These are phyloP conservation scores for Platanthera zijinensis DNA, from an alignment of 106 monocot genomes.

Conservation along the genomic window DNA sequence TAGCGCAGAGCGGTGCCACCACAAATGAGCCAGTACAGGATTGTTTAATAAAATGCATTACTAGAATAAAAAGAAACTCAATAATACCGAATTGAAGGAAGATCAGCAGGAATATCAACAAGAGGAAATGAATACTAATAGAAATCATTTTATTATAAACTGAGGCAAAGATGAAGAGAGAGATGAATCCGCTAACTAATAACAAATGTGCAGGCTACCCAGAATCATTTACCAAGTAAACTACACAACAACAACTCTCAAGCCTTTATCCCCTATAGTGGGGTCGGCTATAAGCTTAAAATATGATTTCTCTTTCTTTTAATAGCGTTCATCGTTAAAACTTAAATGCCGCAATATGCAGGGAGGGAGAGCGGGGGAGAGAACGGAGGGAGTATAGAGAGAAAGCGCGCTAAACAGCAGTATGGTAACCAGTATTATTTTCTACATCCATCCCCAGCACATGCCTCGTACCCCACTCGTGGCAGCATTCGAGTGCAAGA, in stretches of 20 bases:
- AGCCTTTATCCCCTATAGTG: no score
- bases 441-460: constrained; percentile 20
- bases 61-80: neutral
- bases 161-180: neutral
- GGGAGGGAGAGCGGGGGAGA: neutral
- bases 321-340: neutral
- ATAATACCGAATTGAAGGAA: neutral
- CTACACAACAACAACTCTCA: no score
- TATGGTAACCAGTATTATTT: constrained; percentile 43
- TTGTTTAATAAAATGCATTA: neutral
- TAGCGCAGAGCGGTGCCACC: no score
- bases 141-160: neutral
- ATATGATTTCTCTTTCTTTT: neutral
- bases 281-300: neutral
- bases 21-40: neutral
- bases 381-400: no score
- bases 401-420: constrained; percentile 29
- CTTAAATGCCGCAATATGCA: neutral
- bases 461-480: constrained; percentile 47
- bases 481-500: constrained; percentile 68
- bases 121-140: neutral
- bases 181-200: neutral
- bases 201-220: neutral
- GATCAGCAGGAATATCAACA: neutral
- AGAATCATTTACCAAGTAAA: neutral